phyloP scores from a whole-genome alignment of 176 grass and related monocot species.

The Carex myosuroides region DNA sequence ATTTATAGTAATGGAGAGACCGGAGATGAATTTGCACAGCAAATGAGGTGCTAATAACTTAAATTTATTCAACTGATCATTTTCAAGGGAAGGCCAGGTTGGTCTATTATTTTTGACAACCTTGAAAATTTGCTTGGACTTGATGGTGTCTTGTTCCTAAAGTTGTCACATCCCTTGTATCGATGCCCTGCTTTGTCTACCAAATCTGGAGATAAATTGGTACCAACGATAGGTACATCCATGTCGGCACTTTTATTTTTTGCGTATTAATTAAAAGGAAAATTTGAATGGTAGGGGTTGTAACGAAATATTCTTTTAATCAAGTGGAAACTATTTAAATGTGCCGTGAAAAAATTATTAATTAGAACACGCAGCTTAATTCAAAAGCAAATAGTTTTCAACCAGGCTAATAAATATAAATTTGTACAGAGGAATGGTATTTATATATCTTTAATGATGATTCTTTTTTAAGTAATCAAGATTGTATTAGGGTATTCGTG shows the following conservation, averaged over 20 bases:
- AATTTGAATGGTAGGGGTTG: neutral
- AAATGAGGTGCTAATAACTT: neutral
- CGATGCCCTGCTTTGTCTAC: neutral
- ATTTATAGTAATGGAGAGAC: neutral
- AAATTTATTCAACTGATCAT: neutral
- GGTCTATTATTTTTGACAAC: neutral
- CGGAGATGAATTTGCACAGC: neutral
- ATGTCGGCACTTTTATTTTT: neutral
- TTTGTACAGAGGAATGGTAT: neutral
- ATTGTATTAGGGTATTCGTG: neutral
- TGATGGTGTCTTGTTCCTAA: slow-evolving; percentile 1
- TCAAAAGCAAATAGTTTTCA: no score
- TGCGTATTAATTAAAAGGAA: neutral
- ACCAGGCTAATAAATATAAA: neutral
- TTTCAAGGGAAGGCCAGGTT: neutral
- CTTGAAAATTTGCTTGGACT: neutral
- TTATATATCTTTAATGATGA: neutral
- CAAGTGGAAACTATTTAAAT: neutral
- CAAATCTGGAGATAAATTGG: neutral
- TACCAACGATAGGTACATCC: neutral
- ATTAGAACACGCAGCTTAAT: no score
- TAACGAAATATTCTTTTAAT: neutral
- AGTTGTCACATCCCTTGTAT: neutral
- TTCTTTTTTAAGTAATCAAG: neutral
- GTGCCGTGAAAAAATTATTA: neutral